Evolutionary conservation across 306 rosid genomes (phyloP), one percentile per base, ranked within the genome.

Genomic region (Pyrus betulifolia): DNA sequence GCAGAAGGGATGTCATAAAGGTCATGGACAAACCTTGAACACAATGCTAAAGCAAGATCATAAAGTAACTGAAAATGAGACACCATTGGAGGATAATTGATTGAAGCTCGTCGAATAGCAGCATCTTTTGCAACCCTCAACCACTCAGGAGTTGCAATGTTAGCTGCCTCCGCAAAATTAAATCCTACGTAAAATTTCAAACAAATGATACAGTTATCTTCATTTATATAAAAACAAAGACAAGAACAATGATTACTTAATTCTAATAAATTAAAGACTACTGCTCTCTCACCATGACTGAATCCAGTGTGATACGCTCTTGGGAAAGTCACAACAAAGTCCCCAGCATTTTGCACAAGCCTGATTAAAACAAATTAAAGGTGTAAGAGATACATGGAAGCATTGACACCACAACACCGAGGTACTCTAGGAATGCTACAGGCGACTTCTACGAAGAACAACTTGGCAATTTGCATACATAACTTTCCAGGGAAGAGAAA

Each of bases 61-160:
- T 96, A 96, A 72, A 96, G 96, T 86, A 96, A 87, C 87, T 96
- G 98, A 82, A 88, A 93, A 85, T 96, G 99, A 62, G 98, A 96
- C 79, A 93, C 98, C 99, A 96, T 96, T 62, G 99, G 99, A 74
- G 98, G 94, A 80, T 91, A 91, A 79, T 96, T 93, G 80, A 96
- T 82, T 67, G 98, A 96, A 78, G 99, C 99, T 86, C 99, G 90
- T 79, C 98, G 91, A 74, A 96, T 86, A 59, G 99, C 99, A 82
- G 98, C 99, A 81, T 96, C 97, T 78, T 93, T 96, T 45, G 99
- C 99, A 82, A 96, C 86, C 71, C 87, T 87, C 89, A 96, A 87
- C 99, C 99, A 96, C 85, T 96, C 98, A 68, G 99, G 99, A 74
- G 99, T 96, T 15, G 99, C 99, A 84, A 96, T 93, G 84, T 96